phyloP scores from a whole-genome alignment of 257 asterid species.

The Solanum virginianum region DNA sequence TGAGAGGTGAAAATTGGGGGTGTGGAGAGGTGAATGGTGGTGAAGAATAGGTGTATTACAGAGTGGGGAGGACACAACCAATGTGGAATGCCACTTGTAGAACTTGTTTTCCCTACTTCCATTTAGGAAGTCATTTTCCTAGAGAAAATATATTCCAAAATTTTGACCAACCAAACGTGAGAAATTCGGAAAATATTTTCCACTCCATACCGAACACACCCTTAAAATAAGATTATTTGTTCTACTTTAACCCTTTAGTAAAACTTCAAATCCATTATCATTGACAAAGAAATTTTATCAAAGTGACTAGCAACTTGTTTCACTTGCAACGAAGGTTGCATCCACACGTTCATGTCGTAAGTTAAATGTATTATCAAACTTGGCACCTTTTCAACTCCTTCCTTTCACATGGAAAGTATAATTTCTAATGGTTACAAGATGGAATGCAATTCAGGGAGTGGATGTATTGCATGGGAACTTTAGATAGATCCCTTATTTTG shows the following conservation, averaged over 20 bases:
- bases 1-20: too few species aligned
- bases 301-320: neutral
- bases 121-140: too few species aligned
- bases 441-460: neutral
- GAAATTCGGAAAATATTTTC: too few species aligned
- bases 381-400: neutral
- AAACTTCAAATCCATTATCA: neutral
- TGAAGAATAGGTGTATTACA: too few species aligned
- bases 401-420: neutral
- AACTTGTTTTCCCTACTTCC: too few species aligned
- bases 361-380: neutral
- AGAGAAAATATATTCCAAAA: too few species aligned
- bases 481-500: neutral
- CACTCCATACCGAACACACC: too few species aligned
- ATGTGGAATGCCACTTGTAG: too few species aligned
- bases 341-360: neutral
- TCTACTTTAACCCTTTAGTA: neutral
- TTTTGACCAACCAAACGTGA: too few species aligned
- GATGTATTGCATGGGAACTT: neutral
- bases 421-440: neutral
- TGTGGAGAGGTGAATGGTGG: too few species aligned
- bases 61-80: too few species aligned
- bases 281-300: neutral
- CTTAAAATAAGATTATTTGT: neutral
- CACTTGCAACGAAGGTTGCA: neutral